phyloP scores from a whole-genome alignment of 345 rosid species.

The Pugionium cornutum region DNA sequence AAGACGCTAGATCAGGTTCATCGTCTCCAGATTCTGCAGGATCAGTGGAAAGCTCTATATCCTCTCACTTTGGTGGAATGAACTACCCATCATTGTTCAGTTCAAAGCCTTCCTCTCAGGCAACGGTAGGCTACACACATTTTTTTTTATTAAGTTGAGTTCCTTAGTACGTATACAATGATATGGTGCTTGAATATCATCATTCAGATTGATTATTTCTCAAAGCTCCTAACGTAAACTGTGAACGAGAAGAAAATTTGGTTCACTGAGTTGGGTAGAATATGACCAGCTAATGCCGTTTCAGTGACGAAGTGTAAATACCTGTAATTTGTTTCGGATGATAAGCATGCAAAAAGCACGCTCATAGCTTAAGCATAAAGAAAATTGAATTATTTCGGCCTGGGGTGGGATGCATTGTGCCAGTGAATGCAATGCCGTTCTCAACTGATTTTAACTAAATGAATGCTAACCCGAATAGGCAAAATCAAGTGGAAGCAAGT shows the following conservation, averaged over 20 bases:
- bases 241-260: slow-evolving; percentile 15
- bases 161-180: slow-evolving; percentile 1
- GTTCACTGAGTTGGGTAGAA: slow-evolving; percentile 16
- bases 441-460: slow-evolving; percentile 13
- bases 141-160: neutral
- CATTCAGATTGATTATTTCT: slow-evolving; percentile 1
- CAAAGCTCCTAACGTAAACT: neutral
- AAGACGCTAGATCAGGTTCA: slow-evolving; percentile 90
- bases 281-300: neutral
- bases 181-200: slow-evolving; percentile 14
- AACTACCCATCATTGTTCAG: slow-evolving; percentile 93
- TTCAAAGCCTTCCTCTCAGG: slow-evolving; percentile 75
- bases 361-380: slow-evolving; percentile 19
- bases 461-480: slow-evolving; percentile 49
- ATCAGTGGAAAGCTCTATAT: slow-evolving; percentile 94
- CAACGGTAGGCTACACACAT: slow-evolving; percentile 50
- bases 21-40: slow-evolving; percentile 96
- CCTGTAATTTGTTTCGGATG: neutral
- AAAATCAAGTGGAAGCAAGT: slow-evolving; percentile 58
- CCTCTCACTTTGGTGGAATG: slow-evolving; percentile 99
- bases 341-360: slow-evolving; percentile 19
- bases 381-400: slow-evolving; percentile 16
- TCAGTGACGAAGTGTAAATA: neutral
- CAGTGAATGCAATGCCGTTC: neutral
- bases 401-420: slow-evolving; percentile 7